These are phyloP conservation scores for Coleophoma crateriformis DNA, from an alignment of 2,329 filamentous ascomycete species.

Conservation along the genomic window DNA sequence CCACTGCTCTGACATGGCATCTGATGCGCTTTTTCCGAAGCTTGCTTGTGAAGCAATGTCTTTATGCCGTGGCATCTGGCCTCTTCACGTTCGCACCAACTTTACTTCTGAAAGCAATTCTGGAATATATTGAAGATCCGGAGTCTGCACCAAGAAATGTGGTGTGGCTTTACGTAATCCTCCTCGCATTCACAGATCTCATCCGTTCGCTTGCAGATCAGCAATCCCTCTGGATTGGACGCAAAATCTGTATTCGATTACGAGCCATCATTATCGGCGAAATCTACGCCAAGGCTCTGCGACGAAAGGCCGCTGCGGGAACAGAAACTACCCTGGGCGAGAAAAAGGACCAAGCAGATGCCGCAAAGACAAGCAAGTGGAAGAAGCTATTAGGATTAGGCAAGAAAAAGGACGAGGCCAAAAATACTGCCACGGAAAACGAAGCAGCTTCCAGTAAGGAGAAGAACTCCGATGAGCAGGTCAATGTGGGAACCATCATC, in stretches of 20 bases:
- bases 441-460: constrained; percentile 1
- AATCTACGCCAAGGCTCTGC: constrained; percentile 91
- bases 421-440: constrained; percentile 28
- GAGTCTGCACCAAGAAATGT: constrained; percentile 73
- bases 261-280: constrained; percentile 95
- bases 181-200: constrained; percentile 78
- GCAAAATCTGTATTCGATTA: constrained; percentile 88
- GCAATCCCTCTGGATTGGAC: constrained; percentile 86
- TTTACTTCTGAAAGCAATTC: constrained; percentile 80
- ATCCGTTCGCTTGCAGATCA: constrained; percentile 79
- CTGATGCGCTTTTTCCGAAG: constrained; percentile 79
- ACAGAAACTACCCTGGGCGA: constrained; percentile 68
- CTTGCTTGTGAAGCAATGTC: constrained; percentile 68
- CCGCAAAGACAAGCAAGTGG: constrained; percentile 19
- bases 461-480: constrained; percentile 59
- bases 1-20: constrained; percentile 71
- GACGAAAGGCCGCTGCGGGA: constrained; percentile 79
- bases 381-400: constrained; percentile 14
- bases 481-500: constrained; percentile 96
- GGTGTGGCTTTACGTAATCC: constrained; percentile 91
- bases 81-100: constrained; percentile 89
- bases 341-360: constrained; percentile 37
- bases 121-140: constrained; percentile 90
- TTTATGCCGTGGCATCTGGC: constrained; percentile 74
- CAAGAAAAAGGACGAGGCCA: constrained; percentile 36